Conservation (phyloP, 1,284 basidiomycete genomes). For the Ceratobasidium theobromae region DNA sequence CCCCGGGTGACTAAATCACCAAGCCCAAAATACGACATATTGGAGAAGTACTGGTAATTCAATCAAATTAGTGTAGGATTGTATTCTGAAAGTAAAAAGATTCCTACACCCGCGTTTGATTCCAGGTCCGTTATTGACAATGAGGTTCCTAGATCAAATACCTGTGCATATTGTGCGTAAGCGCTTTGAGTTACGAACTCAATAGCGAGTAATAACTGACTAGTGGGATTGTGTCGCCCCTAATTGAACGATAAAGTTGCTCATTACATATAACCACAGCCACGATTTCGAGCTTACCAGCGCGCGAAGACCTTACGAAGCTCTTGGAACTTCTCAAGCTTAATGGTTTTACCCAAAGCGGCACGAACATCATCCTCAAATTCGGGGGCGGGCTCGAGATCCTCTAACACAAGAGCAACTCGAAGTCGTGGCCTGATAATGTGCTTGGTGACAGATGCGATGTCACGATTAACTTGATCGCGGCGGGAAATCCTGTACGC, state of each 20-base stretch:
- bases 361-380: background rate
- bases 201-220: background rate
- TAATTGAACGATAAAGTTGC: background rate
- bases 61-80: background rate
- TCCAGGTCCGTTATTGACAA: background rate
- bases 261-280: too few species aligned
- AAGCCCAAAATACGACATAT: background rate
- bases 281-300: constrained; percentile 3
- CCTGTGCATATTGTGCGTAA: background rate
- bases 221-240: constrained; percentile 8
- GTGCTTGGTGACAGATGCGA: background rate
- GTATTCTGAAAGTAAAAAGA: background rate
- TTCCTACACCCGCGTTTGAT: background rate
- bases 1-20: background rate
- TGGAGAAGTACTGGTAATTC: background rate
- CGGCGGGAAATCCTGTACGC: constrained; percentile 1
- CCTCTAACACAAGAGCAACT: background rate
- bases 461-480: background rate
- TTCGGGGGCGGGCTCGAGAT: background rate
- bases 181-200: background rate
- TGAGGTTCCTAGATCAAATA: constrained; percentile 3
- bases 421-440: background rate
- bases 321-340: background rate
- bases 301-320: background rate
- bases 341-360: background rate